Base-by-base conservation (phyloP, 2,329 filamentous ascomycete species). In the Westerdykella ornata region DNA sequence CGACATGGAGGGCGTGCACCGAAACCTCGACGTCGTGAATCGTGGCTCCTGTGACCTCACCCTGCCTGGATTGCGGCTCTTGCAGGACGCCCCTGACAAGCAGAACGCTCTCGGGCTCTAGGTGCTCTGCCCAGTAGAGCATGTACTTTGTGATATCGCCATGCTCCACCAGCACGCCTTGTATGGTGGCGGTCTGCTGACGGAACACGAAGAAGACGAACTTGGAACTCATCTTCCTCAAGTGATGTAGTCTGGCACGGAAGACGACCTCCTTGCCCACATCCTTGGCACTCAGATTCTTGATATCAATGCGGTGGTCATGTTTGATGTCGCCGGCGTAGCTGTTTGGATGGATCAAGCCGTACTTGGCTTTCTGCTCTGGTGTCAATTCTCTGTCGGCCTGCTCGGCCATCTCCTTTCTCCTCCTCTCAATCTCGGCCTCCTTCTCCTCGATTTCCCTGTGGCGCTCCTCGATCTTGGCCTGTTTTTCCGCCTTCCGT, bases 131-230 rank as follows among this genome's bases (percentile, higher is more conserved):
- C 85, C 88, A 94, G 59, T 85, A 82, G 19, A 95, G 74, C 75
- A 95, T 90, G 54, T 84, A 76, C 43, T 80, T 75, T 1, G 84
- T 83, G 9, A 85, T 74, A 36, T 72, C 71, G 5, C 79, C 77
- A 49, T 80, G 71, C 50, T 76, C 71, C 45, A 79, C 72, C 31
- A 96, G 71, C 2, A 95, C 85, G 47, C 87, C 88, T 65, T 96
- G 89, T 38, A 95, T 79, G 17, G 88, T 92, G 50, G 78, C 75
- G 11, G 85, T 81, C 67, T 89, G 84, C 67, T 95, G 87, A 41
- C 89, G 82, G 59, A 95, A 84, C 44, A 94, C 77, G 33, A 95
- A 71, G 65, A 95, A 95, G 55, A 88, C 85, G 26, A 95, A 73
- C 52, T 85, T 83, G 53, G 85, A 77, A 60, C 87, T 90, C 70